Conservation (phyloP, 768 basidiomycete genomes). For the Kwoniella bestiolae region DNA sequence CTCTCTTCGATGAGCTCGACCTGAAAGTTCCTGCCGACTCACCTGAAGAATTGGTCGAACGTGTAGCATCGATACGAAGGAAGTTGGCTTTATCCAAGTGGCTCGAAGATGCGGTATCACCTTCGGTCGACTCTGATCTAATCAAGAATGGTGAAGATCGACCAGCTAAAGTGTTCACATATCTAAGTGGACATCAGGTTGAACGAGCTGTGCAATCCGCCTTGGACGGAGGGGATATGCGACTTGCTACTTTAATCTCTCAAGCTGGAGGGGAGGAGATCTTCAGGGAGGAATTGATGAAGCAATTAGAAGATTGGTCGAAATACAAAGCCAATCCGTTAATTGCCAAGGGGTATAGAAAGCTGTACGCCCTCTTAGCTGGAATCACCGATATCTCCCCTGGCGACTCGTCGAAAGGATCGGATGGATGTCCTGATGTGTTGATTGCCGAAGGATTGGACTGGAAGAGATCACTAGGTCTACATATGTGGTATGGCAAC, state of each 20-base stretch:
- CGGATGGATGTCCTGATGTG: conserved; percentile 63
- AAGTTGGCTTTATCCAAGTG: conserved; percentile 81
- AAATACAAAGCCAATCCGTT: conserved; percentile 73
- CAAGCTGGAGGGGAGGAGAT: conserved; percentile 75
- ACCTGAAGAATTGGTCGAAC: conserved; percentile 61
- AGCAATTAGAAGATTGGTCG: conserved; percentile 82
- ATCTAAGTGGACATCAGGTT: conserved; percentile 86
- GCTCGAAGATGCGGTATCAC: conserved; percentile 74
- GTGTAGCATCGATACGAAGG: conserved; percentile 69
- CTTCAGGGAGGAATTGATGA: conserved; percentile 72
- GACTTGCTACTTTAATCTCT: conserved; percentile 84
- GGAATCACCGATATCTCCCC: conserved; percentile 71
- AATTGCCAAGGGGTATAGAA: conserved; percentile 70
- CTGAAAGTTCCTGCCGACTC: conserved; percentile 64
- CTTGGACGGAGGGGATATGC: conserved; percentile 74
- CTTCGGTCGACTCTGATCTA: conserved; percentile 71
- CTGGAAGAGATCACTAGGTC: conserved; percentile 91
- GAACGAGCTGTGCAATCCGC: conserved; percentile 77
- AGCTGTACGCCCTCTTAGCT: conserved; percentile 79
- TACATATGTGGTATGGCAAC: conserved; percentile 86
- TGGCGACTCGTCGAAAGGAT: conserved; percentile 62
- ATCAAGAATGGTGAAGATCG: conserved; percentile 62
- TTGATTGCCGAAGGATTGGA: conserved; percentile 75
- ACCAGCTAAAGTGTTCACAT: conserved; percentile 67
- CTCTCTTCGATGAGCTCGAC: conserved; percentile 84